Evolutionary conservation across 2,329 filamentous ascomycete species (phyloP).

Genomic region (Exophiala viscosa): DNA sequence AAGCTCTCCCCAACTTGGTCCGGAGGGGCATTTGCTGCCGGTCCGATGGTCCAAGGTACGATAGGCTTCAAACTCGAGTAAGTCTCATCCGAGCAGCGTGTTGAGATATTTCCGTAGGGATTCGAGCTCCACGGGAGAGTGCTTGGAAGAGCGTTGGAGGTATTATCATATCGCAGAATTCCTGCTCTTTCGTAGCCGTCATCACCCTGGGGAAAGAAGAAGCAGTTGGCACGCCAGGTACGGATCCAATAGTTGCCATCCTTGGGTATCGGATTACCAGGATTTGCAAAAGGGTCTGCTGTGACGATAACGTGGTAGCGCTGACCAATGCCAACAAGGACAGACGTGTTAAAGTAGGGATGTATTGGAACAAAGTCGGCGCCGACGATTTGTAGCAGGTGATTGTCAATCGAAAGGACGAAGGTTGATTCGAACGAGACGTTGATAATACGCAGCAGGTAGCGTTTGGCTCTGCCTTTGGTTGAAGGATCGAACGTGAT

Average conservation of each 20-base stretch:
- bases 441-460: constrained; percentile 28
- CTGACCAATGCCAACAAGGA: constrained; percentile 27
- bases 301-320: constrained; percentile 28
- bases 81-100: constrained; percentile 33
- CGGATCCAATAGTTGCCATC: constrained; percentile 10
- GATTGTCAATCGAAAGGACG: constrained; percentile 29
- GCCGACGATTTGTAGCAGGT: constrained; percentile 24
- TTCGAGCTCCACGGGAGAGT: background rate
- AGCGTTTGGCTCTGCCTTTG: background rate
- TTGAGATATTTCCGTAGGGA: background rate
- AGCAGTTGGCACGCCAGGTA: constrained; percentile 25
- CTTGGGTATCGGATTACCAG: constrained; percentile 2
- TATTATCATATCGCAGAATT: background rate
- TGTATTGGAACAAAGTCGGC: constrained; percentile 29
- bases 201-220: background rate
- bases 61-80: constrained; percentile 7
- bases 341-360: constrained; percentile 16
- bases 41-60: constrained; percentile 11
- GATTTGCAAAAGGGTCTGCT: constrained; percentile 14
- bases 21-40: background rate
- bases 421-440: constrained; percentile 22
- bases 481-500: background rate
- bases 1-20: background rate
- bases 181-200: background rate
- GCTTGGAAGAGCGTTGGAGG: background rate